Percentiles rank a stretch among this genome's conserved stretches.
Conservation (phyloP, 2,329 filamentous ascomycete genomes). For the Parastagonospora avenae region DNA sequence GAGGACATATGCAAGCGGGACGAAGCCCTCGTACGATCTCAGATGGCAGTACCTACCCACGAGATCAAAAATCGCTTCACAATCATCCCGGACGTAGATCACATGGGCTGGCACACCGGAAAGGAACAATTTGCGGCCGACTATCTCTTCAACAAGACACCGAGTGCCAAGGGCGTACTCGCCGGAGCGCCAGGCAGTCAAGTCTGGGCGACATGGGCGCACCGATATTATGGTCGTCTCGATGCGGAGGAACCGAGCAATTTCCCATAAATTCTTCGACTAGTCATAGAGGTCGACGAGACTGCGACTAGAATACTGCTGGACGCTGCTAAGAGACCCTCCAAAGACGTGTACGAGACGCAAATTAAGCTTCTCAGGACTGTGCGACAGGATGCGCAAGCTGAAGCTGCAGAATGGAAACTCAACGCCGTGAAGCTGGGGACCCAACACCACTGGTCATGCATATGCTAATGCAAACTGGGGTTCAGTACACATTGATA, state of each 20-base stretch:
- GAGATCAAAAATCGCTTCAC: background rate
- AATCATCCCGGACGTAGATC: too few relatives aligned
- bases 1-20: background rate
- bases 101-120: too few relatives aligned
- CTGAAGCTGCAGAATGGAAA: too few relatives aligned
- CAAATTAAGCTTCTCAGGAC: background rate
- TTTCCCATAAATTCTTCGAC: background rate
- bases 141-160: too few relatives aligned
- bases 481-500: too few relatives aligned
- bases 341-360: background rate
- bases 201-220: background rate
- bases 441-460: too few relatives aligned
- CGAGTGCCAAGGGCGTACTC: too few relatives aligned
- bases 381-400: too few relatives aligned
- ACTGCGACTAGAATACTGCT: background rate
- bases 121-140: too few relatives aligned
- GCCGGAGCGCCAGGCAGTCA: too few relatives aligned
- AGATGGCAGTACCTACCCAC: background rate
- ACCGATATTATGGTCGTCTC: background rate
- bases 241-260: background rate
- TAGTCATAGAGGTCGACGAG: background rate
- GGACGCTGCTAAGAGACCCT: background rate
- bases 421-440: too few relatives aligned
- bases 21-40: background rate
- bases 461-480: too few relatives aligned